These are phyloP conservation scores for Bauhinia variegata DNA, from an alignment of 306 rosid species.

Conservation along the genomic window DNA sequence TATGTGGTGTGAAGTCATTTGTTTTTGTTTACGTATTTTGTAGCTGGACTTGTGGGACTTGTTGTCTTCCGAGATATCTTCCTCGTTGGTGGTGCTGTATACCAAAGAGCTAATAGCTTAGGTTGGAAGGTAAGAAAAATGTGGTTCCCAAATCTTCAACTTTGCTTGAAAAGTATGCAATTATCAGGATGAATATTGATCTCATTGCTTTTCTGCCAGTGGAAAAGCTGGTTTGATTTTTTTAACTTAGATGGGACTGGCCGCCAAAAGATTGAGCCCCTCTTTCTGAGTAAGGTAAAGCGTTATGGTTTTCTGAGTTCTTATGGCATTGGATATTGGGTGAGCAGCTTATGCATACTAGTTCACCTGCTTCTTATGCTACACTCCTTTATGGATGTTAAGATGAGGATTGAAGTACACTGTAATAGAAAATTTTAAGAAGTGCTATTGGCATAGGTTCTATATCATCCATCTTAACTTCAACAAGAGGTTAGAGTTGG, in stretches of 20 bases:
- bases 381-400: constrained; percentile 2
- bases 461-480: no score
- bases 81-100: constrained; percentile 82
- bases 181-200: constrained; percentile 26
- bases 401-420: not conserved
- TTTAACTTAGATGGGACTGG: constrained; percentile 70
- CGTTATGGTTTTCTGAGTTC: constrained; percentile 1
- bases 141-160: constrained; percentile 7
- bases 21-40: constrained; percentile 39
- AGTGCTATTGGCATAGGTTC: not conserved
- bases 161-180: constrained; percentile 22
- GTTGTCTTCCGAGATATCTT: constrained; percentile 83
- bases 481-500: no score
- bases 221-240: constrained; percentile 82
- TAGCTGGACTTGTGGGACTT: constrained; percentile 89
- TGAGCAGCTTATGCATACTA: constrained; percentile 15
- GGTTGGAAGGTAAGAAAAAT: constrained; percentile 75
- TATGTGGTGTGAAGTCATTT: constrained; percentile 23
- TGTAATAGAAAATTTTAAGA: constrained; percentile 6
- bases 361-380: constrained; percentile 14
- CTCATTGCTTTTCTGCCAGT: constrained; percentile 50
- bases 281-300: constrained; percentile 86
- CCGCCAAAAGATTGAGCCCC: constrained; percentile 87
- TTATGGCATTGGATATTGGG: constrained; percentile 3
- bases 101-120: constrained; percentile 73